These are phyloP conservation scores for Anisodus acutangulus DNA, from an alignment of 257 asterid species.

Conservation along the genomic window DNA sequence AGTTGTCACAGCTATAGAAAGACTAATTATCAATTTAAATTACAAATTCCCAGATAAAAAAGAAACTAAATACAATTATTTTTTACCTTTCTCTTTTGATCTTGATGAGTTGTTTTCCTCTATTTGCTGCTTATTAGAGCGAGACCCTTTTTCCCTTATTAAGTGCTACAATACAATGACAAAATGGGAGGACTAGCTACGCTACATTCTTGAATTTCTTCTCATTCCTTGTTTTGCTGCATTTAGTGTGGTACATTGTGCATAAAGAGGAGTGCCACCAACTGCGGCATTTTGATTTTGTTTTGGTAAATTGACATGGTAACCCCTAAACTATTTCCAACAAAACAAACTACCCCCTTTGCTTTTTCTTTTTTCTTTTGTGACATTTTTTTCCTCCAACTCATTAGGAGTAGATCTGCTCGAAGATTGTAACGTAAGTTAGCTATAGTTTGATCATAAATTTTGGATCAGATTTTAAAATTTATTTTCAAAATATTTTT, in stretches of 20 bases:
- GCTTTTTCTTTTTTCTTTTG: too few species aligned
- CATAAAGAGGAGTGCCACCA: neutral
- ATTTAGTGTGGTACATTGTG: neutral
- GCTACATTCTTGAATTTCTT: neutral
- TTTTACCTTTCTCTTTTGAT: neutral
- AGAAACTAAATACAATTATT: neutral
- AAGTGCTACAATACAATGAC: neutral
- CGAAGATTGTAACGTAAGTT: too few species aligned
- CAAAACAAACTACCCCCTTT: neutral
- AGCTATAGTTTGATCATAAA: too few species aligned
- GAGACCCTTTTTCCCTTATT: neutral
- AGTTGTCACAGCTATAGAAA: neutral
- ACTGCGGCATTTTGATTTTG: neutral
- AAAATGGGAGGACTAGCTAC: slow-evolving; percentile 1
- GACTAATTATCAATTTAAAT: neutral
- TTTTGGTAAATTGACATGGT: neutral
- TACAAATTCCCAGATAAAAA: neutral
- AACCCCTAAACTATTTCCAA: neutral
- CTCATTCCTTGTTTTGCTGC: neutral
- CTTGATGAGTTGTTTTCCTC: neutral
- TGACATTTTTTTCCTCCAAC: too few species aligned
- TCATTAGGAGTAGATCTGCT: too few species aligned
- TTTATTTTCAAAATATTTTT: too few species aligned
- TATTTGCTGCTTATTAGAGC: neutral
- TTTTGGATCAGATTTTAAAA: too few species aligned